Conservation (phyloP, 129 eudicot species). For the Chrysanthemum lavandulifolium region DNA sequence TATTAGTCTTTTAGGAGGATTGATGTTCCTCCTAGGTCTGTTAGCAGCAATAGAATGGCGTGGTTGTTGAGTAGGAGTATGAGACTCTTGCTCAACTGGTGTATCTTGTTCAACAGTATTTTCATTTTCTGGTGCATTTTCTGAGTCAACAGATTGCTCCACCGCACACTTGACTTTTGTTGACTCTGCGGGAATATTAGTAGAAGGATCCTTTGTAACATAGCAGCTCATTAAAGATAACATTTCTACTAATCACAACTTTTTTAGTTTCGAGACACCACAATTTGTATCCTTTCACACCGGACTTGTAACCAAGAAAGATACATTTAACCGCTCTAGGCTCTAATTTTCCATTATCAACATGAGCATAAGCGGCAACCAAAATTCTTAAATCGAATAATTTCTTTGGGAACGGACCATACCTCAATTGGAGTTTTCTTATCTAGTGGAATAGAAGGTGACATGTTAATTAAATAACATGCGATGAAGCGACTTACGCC, state of each 20-base stretch:
- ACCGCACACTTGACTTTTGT: conserved; percentile 16
- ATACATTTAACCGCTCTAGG: conserved; percentile 21
- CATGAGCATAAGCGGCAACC: conserved; percentile 23
- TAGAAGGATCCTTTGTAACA: background rate
- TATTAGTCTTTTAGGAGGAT: background rate
- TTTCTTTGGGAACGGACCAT: no score
- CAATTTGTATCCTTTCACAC: conserved; percentile 24
- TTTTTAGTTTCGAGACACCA: conserved; percentile 21
- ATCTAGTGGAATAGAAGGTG: background rate
- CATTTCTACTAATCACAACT: conserved; percentile 5
- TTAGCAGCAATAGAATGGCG: conserved; percentile 1
- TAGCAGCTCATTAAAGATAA: background rate
- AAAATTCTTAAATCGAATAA: no score
- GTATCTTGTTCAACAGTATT: background rate
- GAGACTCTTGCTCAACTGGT: background rate
- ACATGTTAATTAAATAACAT: conserved; percentile 11
- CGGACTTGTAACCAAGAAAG: conserved; percentile 24
- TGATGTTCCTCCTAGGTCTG: conserved; percentile 1
- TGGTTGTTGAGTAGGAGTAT: background rate
- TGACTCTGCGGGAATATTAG: conserved; percentile 1
- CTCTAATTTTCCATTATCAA: conserved; percentile 19
- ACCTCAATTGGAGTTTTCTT: conserved; percentile 15
- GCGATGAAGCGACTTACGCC: conserved; percentile 4
- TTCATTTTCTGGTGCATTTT: background rate
- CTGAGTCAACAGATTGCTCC: background rate